These are phyloP conservation scores for Narthecium ossifragum DNA, from an alignment of 106 monocot genomes.

Conservation along the genomic window DNA sequence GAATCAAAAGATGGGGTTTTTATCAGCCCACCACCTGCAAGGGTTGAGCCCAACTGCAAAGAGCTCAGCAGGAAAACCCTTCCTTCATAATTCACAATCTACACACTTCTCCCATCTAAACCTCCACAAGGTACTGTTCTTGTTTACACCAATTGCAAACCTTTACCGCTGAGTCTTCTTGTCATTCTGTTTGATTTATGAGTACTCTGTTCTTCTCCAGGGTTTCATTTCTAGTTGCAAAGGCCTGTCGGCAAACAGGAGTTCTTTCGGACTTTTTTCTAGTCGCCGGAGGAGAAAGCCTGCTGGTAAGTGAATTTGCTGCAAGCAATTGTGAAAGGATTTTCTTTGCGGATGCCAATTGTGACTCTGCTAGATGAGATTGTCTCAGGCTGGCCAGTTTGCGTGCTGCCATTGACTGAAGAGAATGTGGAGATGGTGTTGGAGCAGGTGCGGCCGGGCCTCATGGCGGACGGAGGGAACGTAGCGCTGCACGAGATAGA, in stretches of 20 bases:
- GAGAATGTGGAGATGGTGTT: conserved; percentile 86
- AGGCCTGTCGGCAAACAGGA: not conserved
- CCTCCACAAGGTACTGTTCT: not conserved
- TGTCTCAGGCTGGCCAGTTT: conserved; percentile 15
- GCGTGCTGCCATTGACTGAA: conserved; percentile 86
- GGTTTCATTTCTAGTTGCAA: not conserved
- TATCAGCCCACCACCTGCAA: not conserved
- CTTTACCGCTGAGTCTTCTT: not conserved
- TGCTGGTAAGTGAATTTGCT: not conserved
- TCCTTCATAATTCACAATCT: not conserved
- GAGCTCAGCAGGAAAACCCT: not conserved
- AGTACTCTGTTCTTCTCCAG: too few species aligned
- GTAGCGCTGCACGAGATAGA: conserved; percentile 95
- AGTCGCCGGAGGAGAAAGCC: not conserved
- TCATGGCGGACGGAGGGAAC: conserved; percentile 96
- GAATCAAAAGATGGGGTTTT: not conserved
- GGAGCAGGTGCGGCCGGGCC: conserved; percentile 85
- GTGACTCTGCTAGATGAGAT: not conserved
- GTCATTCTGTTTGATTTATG: not conserved
- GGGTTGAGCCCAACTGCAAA: not conserved
- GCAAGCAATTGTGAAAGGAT: not conserved
- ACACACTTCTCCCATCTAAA: not conserved
- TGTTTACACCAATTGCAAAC: not conserved
- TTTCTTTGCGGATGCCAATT: not conserved
- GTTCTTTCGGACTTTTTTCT: not conserved